Percentiles rank a stretch among this genome's conserved stretches.
phyloP scores from a whole-genome alignment of 768 basidiomycete species.

The Pleurotus ostreatus region DNA sequence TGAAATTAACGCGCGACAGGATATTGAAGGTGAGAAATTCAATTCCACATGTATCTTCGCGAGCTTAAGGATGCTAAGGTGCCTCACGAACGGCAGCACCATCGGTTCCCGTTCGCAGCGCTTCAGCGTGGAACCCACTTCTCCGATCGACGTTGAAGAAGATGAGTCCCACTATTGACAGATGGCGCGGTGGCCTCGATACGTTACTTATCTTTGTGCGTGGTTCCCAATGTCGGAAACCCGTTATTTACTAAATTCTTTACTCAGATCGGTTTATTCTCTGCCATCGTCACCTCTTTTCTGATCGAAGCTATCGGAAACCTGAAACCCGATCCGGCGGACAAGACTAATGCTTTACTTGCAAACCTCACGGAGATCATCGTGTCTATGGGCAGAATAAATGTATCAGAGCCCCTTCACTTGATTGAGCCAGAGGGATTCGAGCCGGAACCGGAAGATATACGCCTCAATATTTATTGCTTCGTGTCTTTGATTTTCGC shows the following conservation, averaged over 20 bases:
- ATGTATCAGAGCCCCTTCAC: not conserved
- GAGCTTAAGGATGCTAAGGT: not conserved
- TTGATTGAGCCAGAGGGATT: slow-evolving; percentile 1
- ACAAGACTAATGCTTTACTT: slow-evolving; percentile 13
- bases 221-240: too few relatives aligned
- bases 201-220: slow-evolving; percentile 18
- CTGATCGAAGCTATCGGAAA: slow-evolving; percentile 12
- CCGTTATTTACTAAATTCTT: not conserved
- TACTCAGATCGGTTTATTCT: slow-evolving; percentile 16
- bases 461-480: slow-evolving; percentile 16
- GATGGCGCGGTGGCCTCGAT: slow-evolving; percentile 17
- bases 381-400: not conserved
- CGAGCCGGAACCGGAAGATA: slow-evolving; percentile 7
- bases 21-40: not conserved
- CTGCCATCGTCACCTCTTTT: slow-evolving; percentile 17
- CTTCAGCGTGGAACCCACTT: slow-evolving; percentile 15
- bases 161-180: slow-evolving; percentile 15
- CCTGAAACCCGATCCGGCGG: slow-evolving; percentile 7
- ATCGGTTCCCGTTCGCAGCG: slow-evolving; percentile 13
- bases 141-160: slow-evolving; percentile 13
- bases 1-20: slow-evolving; percentile 6
- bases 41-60: too few relatives aligned
- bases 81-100: not conserved
- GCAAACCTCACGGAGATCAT: slow-evolving; percentile 14
- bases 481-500: slow-evolving; percentile 13